Percentiles rank a stretch among this genome's conserved stretches.
Conservation (phyloP, 1,284 basidiomycete species). For the Microbotryomycetes sp. region DNA sequence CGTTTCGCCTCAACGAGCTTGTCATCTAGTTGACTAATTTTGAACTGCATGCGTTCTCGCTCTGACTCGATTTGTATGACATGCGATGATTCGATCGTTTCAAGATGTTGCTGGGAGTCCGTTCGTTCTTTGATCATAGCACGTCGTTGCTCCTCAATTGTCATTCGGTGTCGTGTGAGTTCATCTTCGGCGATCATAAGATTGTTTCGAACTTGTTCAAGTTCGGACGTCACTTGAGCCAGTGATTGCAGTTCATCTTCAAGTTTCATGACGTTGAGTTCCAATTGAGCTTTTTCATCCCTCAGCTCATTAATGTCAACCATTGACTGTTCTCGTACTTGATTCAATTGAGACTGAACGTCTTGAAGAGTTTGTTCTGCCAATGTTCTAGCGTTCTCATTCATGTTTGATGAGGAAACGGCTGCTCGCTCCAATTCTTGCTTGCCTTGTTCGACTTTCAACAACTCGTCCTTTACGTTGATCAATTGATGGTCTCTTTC, state of each 20-base stretch:
- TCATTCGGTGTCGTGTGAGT: no score
- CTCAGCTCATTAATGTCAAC: not conserved
- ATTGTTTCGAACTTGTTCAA: no score
- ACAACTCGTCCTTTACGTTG: no score
- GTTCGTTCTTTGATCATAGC: not conserved
- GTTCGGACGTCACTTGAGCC: no score
- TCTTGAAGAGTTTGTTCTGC: not conserved
- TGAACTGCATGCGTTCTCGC: not conserved
- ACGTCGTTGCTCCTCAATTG: no score
- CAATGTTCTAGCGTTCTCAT: no score
- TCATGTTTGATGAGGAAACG: no score
- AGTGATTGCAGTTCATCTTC: not conserved
- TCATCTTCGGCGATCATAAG: no score
- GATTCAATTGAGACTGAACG: not conserved
- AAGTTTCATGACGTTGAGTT: not conserved
- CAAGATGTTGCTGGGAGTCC: not conserved
- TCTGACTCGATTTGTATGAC: not conserved
- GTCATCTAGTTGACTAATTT: not conserved
- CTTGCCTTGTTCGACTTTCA: no score
- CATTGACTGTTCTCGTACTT: not conserved
- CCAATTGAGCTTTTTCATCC: not conserved
- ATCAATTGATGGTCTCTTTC: not conserved
- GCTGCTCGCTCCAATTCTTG: conserved; percentile 1
- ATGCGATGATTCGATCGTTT: not conserved
- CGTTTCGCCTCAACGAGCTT: not conserved